Base-by-base conservation (phyloP, 768 basidiomycete genomes). In the Auricularia cornea region DNA sequence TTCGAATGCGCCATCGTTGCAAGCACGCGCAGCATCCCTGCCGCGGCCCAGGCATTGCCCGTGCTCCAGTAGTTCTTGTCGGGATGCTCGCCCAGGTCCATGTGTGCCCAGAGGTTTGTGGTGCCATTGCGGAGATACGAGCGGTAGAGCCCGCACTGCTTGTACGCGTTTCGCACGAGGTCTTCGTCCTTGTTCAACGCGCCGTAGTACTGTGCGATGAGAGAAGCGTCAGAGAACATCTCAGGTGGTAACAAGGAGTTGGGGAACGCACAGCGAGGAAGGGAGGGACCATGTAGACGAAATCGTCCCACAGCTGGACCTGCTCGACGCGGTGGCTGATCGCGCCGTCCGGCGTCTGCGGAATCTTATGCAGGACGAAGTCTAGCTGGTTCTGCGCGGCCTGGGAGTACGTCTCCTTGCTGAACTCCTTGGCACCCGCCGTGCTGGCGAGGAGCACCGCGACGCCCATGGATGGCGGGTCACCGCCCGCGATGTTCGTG, bases 41-140 rank as follows among this genome's bases (percentile, higher is more conserved):
- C 88, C 0, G 91, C 90, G 0, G 89, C 94, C 94, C 94, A 96
- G 3, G 78, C 93, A 62, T 94, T 94, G 0, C 92, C 92, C 89
- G 59, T 30, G 28, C 12, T 1, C 91, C 90, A 94, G 68, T 89
- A 86, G 0, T 90, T 90, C 3, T 74, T 67, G 67, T 94, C 92
- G 26, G 73, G 80, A 28, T 74, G 68, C 76, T 40, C 69, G 68
- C 90, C 92, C 3, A 90, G 72, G 0, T 82, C 71, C 60, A 94
- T 82, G 70, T 95, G 94, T 70, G 80, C 82, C 91, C 92, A 94
- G 30, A 92, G 70, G 12, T 75, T 70, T 0, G 83, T 79, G 0
- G 70, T 69, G 0, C 70, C 61, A 70, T 91, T 85, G 1, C 75
- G 78, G 2, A 94, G 77, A 64, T 89, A 81, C 2, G 79, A 75